Evolutionary conservation across 2,329 filamentous ascomycete genomes (phyloP).

Genomic region (Cylindrodendrum hubeiense): DNA sequence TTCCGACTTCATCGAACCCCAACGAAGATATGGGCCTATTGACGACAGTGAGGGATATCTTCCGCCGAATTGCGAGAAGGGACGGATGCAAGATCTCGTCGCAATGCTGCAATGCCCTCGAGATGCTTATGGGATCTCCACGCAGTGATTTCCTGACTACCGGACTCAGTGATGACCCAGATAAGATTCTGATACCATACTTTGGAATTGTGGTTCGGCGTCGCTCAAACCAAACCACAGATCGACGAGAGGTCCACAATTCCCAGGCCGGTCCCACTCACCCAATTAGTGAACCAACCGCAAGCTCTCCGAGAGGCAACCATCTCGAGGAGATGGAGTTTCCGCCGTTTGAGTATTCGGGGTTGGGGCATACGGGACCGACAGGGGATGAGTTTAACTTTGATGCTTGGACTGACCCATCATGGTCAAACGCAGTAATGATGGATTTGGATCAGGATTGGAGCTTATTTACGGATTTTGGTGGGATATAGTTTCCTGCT

Average conservation of each 20-base stretch:
- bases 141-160: background rate
- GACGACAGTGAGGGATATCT: background rate
- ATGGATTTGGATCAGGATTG: slow-evolving; percentile 25
- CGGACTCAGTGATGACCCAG: background rate
- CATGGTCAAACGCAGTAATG: background rate
- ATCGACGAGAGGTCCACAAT: too few relatives aligned
- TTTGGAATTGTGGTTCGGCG: slow-evolving; percentile 16
- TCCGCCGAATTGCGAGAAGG: background rate
- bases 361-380: background rate
- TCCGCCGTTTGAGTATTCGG: slow-evolving; percentile 10
- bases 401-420: background rate
- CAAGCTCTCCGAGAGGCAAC: background rate
- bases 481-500: background rate
- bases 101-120: slow-evolving; percentile 10
- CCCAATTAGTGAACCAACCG: background rate
- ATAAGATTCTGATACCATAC: slow-evolving; percentile 16
- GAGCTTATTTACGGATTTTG: background rate
- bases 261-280: background rate
- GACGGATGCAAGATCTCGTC: slow-evolving; percentile 14
- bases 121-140: background rate
- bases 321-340: background rate
- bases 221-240: background rate
- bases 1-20: background rate
- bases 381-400: background rate
- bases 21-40: background rate